Conservation (phyloP, 2,329 filamentous ascomycete species). For the Paecilomyces niveus region DNA sequence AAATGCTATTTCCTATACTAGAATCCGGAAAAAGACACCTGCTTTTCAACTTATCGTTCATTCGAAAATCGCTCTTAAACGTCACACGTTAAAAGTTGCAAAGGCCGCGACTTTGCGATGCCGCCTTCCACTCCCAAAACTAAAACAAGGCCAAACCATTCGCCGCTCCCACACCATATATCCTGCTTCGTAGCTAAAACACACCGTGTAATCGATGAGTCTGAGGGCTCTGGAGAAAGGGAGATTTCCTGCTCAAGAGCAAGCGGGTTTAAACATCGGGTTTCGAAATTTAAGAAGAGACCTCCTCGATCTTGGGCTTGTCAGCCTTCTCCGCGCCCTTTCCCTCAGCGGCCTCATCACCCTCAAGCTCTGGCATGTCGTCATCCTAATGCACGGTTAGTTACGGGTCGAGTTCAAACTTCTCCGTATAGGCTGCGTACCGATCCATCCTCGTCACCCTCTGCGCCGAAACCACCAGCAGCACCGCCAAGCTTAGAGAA, state of each 20-base stretch:
- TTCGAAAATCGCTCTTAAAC: not conserved
- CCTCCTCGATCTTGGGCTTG: slow-evolving; percentile 33
- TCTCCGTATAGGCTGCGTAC: not conserved
- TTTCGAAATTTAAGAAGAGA: slow-evolving; percentile 14
- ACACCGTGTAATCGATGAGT: not conserved
- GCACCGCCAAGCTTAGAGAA: slow-evolving; percentile 81
- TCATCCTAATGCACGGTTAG: slow-evolving; percentile 49
- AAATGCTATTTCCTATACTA: slow-evolving; percentile 1
- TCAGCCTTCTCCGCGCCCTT: slow-evolving; percentile 36
- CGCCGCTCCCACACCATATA: not conserved
- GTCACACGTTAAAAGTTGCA: not conserved
- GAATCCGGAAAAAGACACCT: not conserved
- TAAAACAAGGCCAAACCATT: not conserved
- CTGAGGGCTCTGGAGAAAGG: not conserved
- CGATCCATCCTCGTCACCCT: slow-evolving; percentile 37
- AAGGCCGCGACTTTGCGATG: not conserved
- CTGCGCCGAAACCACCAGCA: not conserved
- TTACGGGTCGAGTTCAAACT: not conserved
- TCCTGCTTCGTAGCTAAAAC: not conserved
- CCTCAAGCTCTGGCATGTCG: slow-evolving; percentile 79
- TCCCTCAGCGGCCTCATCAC: slow-evolving; percentile 46
- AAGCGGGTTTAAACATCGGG: not conserved
- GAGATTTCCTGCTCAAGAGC: not conserved
- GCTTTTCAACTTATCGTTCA: not conserved
- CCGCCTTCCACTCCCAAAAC: not conserved